Percentiles rank a stretch among this genome's conserved stretches.
These are phyloP conservation scores for Apiospora phragmitis DNA, from an alignment of 2,329 filamentous ascomycete species.

Conservation along the genomic window DNA sequence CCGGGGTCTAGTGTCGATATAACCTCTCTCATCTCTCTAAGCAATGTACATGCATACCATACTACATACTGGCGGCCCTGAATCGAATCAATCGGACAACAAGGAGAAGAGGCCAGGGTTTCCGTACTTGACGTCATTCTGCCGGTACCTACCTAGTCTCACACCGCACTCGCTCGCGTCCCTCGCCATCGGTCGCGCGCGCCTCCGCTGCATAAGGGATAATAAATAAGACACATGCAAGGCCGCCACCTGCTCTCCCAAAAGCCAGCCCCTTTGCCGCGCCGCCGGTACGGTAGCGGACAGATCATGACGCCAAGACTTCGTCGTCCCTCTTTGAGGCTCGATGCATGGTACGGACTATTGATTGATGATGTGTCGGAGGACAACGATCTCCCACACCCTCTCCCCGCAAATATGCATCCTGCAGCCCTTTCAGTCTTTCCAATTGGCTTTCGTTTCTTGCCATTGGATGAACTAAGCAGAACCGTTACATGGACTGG, in stretches of 20 bases:
- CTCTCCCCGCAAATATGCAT: not conserved
- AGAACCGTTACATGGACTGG: not conserved
- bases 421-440: not conserved
- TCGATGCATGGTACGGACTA: not conserved
- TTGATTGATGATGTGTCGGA: not conserved
- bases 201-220: not conserved
- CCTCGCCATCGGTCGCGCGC: not conserved
- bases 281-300: not conserved
- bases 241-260: too few relatives aligned
- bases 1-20: constrained; percentile 4
- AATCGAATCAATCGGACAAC: not conserved
- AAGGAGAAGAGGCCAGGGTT: not conserved
- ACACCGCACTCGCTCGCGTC: not conserved
- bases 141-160: not conserved
- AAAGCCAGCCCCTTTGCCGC: not conserved
- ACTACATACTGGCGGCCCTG: not conserved
- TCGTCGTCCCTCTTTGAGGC: not conserved
- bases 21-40: not conserved
- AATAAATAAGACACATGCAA: not conserved
- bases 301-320: not conserved
- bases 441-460: not conserved
- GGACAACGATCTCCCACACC: not conserved
- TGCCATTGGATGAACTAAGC: not conserved
- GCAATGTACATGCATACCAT: not conserved
- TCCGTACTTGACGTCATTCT: not conserved